phyloP scores from a whole-genome alignment of 768 basidiomycete genomes.

The Piloderma croceum region DNA sequence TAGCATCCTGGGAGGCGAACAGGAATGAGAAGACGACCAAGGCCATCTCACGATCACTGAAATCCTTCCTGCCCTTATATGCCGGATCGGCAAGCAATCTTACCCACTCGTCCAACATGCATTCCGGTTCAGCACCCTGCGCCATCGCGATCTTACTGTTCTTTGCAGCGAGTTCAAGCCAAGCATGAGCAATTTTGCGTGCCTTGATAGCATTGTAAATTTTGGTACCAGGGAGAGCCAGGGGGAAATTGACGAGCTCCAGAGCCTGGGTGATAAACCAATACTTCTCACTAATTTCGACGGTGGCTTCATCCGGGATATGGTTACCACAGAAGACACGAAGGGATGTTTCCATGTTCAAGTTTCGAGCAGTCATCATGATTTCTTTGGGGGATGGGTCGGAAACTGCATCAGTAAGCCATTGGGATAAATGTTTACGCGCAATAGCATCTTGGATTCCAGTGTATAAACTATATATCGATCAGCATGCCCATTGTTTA shows the following conservation, averaged over 20 bases:
- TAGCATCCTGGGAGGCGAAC: constrained; percentile 95
- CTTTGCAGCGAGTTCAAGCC: constrained; percentile 73
- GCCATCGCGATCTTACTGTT: constrained; percentile 81
- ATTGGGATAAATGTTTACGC: constrained; percentile 66
- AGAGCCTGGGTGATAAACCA: constrained; percentile 94
- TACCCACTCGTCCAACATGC: constrained; percentile 94
- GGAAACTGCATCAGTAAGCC: constrained; percentile 59
- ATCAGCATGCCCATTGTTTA: too few species aligned
- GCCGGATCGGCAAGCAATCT: constrained; percentile 57
- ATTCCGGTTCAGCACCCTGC: constrained; percentile 71
- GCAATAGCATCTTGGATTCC: constrained; percentile 77
- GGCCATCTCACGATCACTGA: constrained; percentile 91
- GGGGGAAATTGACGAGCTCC: constrained; percentile 97
- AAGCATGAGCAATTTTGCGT: constrained; percentile 77
- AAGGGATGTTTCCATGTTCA: constrained; percentile 97
- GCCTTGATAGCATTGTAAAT: constrained; percentile 91
- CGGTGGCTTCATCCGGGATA: constrained; percentile 72
- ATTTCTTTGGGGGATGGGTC: constrained; percentile 47
- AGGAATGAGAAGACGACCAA: constrained; percentile 97
- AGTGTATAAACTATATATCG: constrained; percentile 70
- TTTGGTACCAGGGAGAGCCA: constrained; percentile 93
- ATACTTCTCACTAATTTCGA: constrained; percentile 87
- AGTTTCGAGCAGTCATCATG: constrained; percentile 87
- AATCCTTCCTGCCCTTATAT: constrained; percentile 77
- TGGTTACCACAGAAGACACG: constrained; percentile 92